Percentiles rank a stretch among this genome's conserved stretches.
These are phyloP conservation scores for Berberis vulgaris DNA, from an alignment of 164 flowering plant species.

Conservation along the genomic window DNA sequence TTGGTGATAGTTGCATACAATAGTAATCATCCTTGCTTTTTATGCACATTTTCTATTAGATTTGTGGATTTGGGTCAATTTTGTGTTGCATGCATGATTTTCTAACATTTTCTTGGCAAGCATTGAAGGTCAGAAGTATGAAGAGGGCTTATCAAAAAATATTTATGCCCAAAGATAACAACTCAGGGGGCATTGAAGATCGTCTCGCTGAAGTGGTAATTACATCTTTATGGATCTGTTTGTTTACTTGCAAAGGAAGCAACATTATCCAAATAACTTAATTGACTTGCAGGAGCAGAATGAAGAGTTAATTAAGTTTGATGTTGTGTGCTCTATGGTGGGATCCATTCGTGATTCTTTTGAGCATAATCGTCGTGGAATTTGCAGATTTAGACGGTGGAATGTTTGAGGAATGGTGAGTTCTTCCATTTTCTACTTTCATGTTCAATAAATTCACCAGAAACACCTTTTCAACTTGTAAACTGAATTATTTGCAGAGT, in stretches of 20 bases:
- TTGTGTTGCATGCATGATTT: neutral
- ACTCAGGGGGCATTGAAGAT: slow-evolving; percentile 42
- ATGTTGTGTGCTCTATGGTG: slow-evolving; percentile 56
- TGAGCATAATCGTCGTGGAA: slow-evolving; percentile 66
- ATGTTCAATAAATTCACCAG: no score
- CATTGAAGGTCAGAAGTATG: slow-evolving; percentile 61
- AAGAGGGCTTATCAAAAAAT: slow-evolving; percentile 65
- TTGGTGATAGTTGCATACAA: no score
- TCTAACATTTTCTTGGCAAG: slow-evolving; percentile 6
- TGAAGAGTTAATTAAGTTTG: slow-evolving; percentile 38
- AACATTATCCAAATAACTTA: neutral
- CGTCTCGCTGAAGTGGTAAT: slow-evolving; percentile 73
- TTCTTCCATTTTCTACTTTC: neutral
- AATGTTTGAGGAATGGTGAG: slow-evolving; percentile 17
- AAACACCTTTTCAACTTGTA: no score
- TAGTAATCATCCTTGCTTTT: no score
- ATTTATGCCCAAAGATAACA: slow-evolving; percentile 52
- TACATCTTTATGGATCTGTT: neutral
- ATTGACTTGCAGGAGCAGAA: slow-evolving; percentile 40
- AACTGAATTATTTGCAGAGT: no score
- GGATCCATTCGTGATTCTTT: slow-evolving; percentile 78
- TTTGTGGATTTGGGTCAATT: neutral
- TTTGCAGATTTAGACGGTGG: slow-evolving; percentile 74
- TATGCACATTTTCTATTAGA: no score
- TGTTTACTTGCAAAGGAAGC: neutral